These are phyloP conservation scores for Tylopilus vinaceipallidus DNA, from an alignment of 768 basidiomycete genomes.

Conservation along the genomic window DNA sequence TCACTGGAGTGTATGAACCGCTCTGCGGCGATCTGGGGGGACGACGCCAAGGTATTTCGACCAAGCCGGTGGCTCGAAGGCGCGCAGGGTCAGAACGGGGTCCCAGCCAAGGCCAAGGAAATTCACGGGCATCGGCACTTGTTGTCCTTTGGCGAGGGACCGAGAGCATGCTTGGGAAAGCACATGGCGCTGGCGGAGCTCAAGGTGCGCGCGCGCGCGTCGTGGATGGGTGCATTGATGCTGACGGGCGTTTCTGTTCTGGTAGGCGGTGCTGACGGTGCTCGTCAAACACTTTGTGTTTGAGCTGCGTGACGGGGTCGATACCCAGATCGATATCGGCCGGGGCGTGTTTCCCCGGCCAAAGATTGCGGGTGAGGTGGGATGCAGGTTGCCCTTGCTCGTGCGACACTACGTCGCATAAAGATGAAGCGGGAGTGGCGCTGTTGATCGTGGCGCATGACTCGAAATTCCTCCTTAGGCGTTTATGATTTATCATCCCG, in stretches of 20 bases:
- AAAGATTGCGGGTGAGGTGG: slow-evolving; percentile 16
- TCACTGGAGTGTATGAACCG: slow-evolving; percentile 50
- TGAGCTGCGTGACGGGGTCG: slow-evolving; percentile 36
- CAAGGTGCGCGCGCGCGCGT: slow-evolving; percentile 23
- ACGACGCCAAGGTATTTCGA: slow-evolving; percentile 53
- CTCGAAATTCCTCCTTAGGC: no score
- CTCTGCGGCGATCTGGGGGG: slow-evolving; percentile 57
- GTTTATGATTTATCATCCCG: no score
- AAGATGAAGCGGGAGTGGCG: neutral
- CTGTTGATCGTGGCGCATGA: no score
- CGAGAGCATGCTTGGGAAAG: slow-evolving; percentile 47
- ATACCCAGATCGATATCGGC: slow-evolving; percentile 6
- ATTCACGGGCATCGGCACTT: slow-evolving; percentile 49
- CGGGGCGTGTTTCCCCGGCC: slow-evolving; percentile 7
- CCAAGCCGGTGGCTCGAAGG: slow-evolving; percentile 62
- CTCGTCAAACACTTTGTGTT: slow-evolving; percentile 41
- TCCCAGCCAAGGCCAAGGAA: slow-evolving; percentile 32
- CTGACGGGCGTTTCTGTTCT: neutral
- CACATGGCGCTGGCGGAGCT: slow-evolving; percentile 42
- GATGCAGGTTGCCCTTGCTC: slow-evolving; percentile 22
- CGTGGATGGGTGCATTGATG: no score
- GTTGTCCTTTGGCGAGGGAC: slow-evolving; percentile 49
- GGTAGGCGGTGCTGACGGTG: slow-evolving; percentile 42
- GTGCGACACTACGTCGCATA: slow-evolving; percentile 10
- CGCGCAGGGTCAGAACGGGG: slow-evolving; percentile 10